These are phyloP conservation scores for Ammopiptanthus mongolicus DNA, from an alignment of 306 rosid genomes.

Conservation along the genomic window DNA sequence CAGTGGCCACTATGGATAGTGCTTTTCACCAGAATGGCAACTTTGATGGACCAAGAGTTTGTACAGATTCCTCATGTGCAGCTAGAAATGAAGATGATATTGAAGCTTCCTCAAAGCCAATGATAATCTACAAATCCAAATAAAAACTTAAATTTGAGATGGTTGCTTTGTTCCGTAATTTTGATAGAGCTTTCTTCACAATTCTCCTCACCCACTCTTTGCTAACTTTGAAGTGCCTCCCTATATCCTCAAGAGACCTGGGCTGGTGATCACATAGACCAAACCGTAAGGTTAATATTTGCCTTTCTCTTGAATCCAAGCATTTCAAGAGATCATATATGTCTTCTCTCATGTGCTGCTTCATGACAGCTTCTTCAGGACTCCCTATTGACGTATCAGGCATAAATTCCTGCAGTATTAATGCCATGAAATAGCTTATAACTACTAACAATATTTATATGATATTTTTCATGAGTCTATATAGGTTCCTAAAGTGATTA, in stretches of 20 bases:
- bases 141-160: slow-evolving; percentile 43
- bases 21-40: not conserved
- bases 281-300: slow-evolving; percentile 60
- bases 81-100: not conserved
- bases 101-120: slow-evolving; percentile 20
- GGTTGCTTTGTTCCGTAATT: slow-evolving; percentile 46
- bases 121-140: slow-evolving; percentile 34
- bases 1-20: not conserved
- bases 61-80: not conserved
- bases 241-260: slow-evolving; percentile 70
- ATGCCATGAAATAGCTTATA: slow-evolving; percentile 15
- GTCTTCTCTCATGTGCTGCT: slow-evolving; percentile 59
- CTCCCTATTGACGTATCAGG: slow-evolving; percentile 47
- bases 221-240: slow-evolving; percentile 55
- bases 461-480: not conserved
- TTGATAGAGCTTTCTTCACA: slow-evolving; percentile 63
- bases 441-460: not conserved
- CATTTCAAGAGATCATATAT: slow-evolving; percentile 44
- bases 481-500: not conserved
- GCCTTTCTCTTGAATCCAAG: slow-evolving; percentile 70
- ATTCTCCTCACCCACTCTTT: slow-evolving; percentile 68
- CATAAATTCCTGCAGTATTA: slow-evolving; percentile 47
- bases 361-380: slow-evolving; percentile 66
- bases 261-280: slow-evolving; percentile 63
- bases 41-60: not conserved